These are phyloP conservation scores for Pseudogymnoascus sp. DNA, from an alignment of 2,329 filamentous ascomycete genomes.

Conservation along the genomic window DNA sequence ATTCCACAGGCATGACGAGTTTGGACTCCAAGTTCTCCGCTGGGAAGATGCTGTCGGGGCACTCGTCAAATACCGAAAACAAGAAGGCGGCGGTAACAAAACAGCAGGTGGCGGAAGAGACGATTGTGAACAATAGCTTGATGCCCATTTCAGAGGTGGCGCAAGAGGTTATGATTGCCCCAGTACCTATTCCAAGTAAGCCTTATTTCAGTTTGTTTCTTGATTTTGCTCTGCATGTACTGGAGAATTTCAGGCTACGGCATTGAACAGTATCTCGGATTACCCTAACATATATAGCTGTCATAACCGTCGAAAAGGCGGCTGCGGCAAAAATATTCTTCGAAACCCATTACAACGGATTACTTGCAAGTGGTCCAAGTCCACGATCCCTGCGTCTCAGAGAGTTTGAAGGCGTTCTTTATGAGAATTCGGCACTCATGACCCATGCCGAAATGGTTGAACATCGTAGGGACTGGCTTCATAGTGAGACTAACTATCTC, in stretches of 20 bases:
- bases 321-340: conserved; percentile 79
- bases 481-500: conserved; percentile 64
- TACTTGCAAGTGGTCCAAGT: conserved; percentile 47
- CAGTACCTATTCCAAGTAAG: conserved; percentile 25
- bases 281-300: conserved; percentile 17
- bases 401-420: conserved; percentile 57
- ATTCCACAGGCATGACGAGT: conserved; percentile 28
- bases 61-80: conserved; percentile 25
- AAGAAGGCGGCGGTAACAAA: conserved; percentile 15
- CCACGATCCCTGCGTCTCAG: conserved; percentile 53
- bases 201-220: background rate
- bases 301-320: conserved; percentile 63
- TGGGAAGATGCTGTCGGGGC: conserved; percentile 21
- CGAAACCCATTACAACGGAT: conserved; percentile 73
- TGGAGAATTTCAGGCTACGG: too few relatives aligned
- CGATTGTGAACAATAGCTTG: conserved; percentile 14
- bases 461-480: conserved; percentile 50
- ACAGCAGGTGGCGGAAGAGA: conserved; percentile 20
- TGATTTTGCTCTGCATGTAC: background rate
- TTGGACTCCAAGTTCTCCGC: conserved; percentile 35
- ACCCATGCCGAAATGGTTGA: conserved; percentile 46
- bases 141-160: conserved; percentile 24
- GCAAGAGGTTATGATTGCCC: conserved; percentile 14
- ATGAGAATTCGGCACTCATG: conserved; percentile 36
- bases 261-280: background rate